Percentiles rank a stretch among this genome's conserved stretches.
phyloP scores from a whole-genome alignment of 805 yeast species.

The Dipodascus albidus region DNA sequence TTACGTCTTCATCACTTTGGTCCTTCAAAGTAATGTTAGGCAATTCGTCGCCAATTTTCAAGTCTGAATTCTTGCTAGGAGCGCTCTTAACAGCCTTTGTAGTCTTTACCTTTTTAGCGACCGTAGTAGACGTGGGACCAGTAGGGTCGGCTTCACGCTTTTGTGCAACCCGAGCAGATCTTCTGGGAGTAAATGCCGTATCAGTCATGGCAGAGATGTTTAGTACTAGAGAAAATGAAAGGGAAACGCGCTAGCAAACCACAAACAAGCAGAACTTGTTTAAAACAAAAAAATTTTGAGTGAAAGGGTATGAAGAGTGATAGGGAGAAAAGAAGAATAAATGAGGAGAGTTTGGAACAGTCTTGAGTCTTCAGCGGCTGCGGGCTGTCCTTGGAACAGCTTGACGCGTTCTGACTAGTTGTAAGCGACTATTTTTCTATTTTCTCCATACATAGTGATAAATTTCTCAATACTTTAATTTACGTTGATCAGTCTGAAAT shows the following conservation, averaged over 20 bases:
- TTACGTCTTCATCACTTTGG: constrained; percentile 57
- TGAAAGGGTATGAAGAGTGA: neutral
- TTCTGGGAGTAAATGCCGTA: constrained; percentile 5
- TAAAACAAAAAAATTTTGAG: neutral
- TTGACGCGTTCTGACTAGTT: neutral
- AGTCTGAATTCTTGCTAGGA: constrained; percentile 2
- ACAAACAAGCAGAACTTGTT: neutral
- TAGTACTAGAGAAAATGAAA: neutral
- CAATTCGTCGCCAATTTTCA: constrained; percentile 48
- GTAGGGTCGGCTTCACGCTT: constrained; percentile 5
- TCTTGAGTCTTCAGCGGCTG: neutral
- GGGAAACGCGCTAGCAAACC: neutral
- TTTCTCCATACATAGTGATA: too few species aligned
- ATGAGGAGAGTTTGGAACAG: neutral
- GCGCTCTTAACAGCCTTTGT: constrained; percentile 2
- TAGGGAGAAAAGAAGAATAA: too few species aligned
- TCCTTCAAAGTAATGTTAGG: constrained; percentile 54
- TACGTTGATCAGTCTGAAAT: neutral
- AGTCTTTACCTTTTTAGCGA: neutral
- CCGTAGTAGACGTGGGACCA: neutral
- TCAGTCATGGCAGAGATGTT: constrained; percentile 7
- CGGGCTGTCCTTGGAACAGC: neutral
- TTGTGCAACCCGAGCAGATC: constrained; percentile 11
- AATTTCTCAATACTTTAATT: neutral
- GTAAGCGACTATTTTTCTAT: too few species aligned